These are phyloP conservation scores for Pseudogymnoascus sp. DNA, from an alignment of 2,329 filamentous ascomycete species.

Conservation along the genomic window DNA sequence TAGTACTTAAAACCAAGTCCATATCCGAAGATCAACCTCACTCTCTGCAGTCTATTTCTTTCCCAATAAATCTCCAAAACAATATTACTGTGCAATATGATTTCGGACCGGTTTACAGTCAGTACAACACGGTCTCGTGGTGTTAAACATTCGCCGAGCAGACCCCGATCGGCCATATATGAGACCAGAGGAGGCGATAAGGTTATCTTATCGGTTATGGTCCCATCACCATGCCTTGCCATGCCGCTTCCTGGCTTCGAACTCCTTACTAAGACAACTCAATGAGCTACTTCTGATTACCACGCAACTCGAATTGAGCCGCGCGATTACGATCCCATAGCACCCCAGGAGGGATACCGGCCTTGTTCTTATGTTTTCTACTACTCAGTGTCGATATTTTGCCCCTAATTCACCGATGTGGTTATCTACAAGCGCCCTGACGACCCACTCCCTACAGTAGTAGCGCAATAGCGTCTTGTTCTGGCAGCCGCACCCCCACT, in stretches of 20 bases:
- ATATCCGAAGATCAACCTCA: neutral
- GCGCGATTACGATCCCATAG: neutral
- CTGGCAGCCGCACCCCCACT: conserved; percentile 2
- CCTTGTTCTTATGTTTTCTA: neutral
- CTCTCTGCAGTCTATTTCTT: neutral
- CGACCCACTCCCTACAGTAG: neutral
- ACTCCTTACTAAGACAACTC: conserved; percentile 5
- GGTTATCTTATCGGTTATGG: neutral
- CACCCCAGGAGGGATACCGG: neutral
- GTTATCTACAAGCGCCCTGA: neutral
- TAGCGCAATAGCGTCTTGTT: neutral
- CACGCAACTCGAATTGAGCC: conserved; percentile 4
- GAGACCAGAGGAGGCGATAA: neutral
- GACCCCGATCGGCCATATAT: neutral
- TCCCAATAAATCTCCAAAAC: neutral
- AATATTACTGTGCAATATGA: neutral
- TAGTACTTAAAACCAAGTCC: neutral
- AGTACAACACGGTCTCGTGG: neutral
- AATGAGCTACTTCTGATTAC: neutral
- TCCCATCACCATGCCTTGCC: neutral
- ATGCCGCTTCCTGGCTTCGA: neutral
- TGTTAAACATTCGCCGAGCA: neutral
- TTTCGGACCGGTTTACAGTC: neutral
- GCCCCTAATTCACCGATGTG: neutral
- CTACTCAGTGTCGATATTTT: neutral